These are phyloP conservation scores for Viola pubescens DNA, from an alignment of 441 rosid genomes.

Conservation along the genomic window DNA sequence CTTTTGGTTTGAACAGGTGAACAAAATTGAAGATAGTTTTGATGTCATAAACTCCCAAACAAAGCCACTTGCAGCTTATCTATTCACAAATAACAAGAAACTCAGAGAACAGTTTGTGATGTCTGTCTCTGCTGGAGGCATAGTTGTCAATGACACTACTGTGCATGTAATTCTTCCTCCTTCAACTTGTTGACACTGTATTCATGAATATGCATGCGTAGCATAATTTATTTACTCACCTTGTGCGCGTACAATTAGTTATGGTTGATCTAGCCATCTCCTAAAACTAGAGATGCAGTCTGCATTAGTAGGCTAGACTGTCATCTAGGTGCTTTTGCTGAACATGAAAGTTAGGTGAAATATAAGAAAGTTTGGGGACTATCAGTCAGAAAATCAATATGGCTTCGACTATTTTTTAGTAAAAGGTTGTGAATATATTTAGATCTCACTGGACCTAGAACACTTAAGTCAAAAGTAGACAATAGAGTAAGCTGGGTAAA, in stretches of 20 bases:
- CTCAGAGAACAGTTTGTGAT: constrained; percentile 51
- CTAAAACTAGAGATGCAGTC: background rate
- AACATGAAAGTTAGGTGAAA: no score
- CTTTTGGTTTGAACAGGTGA: constrained; percentile 19
- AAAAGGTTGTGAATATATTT: no score
- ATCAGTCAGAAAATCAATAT: no score
- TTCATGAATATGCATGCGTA: constrained; percentile 10
- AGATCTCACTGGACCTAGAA: no score
- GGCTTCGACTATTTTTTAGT: no score
- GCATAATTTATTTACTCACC: no score
- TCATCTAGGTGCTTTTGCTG: no score
- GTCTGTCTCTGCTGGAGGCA: constrained; percentile 72
- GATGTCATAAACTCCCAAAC: constrained; percentile 32
- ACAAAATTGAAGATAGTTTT: constrained; percentile 28
- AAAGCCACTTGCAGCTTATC: constrained; percentile 88
- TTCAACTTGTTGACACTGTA: constrained; percentile 11
- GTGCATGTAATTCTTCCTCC: constrained; percentile 43
- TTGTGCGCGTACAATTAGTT: background rate
- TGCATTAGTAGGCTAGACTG: background rate
- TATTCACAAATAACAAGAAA: constrained; percentile 60
- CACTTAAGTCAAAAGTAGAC: no score
- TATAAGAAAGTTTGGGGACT: no score
- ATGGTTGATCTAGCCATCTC: background rate
- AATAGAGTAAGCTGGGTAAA: no score
- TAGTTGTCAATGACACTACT: constrained; percentile 67